Evolutionary conservation across 2,329 filamentous ascomycete genomes (phyloP).

Genomic region (Pestalotiopsis sp.): DNA sequence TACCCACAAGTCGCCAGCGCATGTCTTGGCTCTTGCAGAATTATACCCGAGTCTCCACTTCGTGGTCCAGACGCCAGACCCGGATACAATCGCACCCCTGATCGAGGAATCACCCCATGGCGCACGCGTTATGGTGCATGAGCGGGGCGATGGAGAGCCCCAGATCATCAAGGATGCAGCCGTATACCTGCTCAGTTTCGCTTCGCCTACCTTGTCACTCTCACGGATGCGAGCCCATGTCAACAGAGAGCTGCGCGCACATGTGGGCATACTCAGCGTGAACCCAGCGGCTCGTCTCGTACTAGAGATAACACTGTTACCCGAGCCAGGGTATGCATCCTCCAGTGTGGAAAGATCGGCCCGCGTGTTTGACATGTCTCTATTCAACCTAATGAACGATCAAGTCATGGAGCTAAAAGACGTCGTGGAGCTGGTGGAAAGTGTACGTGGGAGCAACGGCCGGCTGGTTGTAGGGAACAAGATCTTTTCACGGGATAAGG

Average conservation of each 20-base stretch:
- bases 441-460: not conserved
- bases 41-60: not conserved
- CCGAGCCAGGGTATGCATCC: conserved; percentile 23
- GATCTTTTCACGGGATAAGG: no score
- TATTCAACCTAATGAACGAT: conserved; percentile 33
- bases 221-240: conserved; percentile 15
- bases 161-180: conserved; percentile 4
- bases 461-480: no score
- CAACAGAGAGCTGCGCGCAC: conserved; percentile 30
- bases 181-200: conserved; percentile 2
- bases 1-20: no score
- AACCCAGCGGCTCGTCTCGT: conserved; percentile 30
- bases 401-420: conserved; percentile 31
- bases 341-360: conserved; percentile 25
- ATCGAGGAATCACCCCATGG: not conserved
- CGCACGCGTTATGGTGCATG: not conserved
- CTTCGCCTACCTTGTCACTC: not conserved
- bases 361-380: conserved; percentile 30
- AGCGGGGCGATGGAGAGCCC: not conserved
- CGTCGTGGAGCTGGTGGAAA: conserved; percentile 28
- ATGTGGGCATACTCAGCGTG: conserved; percentile 33
- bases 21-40: no score
- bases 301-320: conserved; percentile 27
- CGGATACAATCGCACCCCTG: no score
- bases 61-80: not conserved